Evolutionary conservation across 306 rosid genomes (phyloP), one percentile per base, ranked within the genome.

Genomic region (Glycyrrhiza uralensis): DNA sequence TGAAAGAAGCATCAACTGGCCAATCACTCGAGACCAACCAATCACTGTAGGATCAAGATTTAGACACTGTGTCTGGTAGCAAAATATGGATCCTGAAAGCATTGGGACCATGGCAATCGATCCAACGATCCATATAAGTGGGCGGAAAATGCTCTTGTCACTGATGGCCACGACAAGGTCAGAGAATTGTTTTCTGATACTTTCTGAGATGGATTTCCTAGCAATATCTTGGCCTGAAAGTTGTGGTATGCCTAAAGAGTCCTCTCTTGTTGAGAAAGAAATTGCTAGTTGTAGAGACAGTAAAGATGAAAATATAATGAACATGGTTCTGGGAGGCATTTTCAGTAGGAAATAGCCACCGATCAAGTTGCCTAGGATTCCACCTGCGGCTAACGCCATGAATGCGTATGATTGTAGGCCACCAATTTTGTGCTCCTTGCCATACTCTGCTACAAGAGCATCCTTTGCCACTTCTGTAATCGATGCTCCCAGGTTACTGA

Each of bases 371-470:
- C 97, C 98, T 15, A 91, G 79, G 70, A 89, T 84, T 82, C 94
- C 98, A 72, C 98, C 97, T 5, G 84, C 81, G 11, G 97, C 92
- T 78, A 81, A 75, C 51, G 97, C 96, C 98, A 93, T 93, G 64
- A 87, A 87, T 41, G 96, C 88, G 26, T 91, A 89, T 28, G 98
- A 87, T 69, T 89, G 97, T 50, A 93, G 83, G 56, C 97, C 91
- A 14, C 82, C 77, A 4, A 87, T 78, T 72, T 80, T 85, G 72
- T 91, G 87, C 71, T 76, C 78, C 71, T 77, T 85, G 24, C 97
- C 98, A 47, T 87, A 91, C 57, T 93, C 98, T 29, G 97, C 89
- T 5, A 93, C 86, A 75, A 93, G 94, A 66, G 97, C 98, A 84
- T 93, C 98, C 66, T 91, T 88, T 33, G 96, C 92, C 4, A 93